Conservation (phyloP, 345 rosid genomes). For the Garcia nutans region DNA sequence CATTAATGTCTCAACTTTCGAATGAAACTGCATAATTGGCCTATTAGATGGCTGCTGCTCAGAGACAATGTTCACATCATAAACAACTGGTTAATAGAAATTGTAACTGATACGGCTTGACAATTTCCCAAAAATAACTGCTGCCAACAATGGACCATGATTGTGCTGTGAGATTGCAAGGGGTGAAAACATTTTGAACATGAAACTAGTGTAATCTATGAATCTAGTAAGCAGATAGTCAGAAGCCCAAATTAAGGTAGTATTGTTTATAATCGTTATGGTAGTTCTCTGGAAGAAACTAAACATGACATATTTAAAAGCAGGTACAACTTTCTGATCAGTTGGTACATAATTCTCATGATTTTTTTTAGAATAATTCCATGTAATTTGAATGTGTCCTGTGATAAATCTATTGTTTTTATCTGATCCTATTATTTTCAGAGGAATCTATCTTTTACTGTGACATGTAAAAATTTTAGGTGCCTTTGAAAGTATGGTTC, state of each 20-base stretch:
- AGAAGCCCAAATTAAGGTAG: neutral
- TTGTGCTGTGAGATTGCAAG: neutral
- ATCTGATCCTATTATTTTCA: neutral
- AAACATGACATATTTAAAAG: neutral
- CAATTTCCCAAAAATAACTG: neutral
- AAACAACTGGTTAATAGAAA: neutral
- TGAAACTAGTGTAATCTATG: neutral
- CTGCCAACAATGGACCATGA: neutral
- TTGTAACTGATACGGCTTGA: neutral
- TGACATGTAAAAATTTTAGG: neutral
- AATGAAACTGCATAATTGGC: neutral
- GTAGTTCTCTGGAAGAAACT: neutral
- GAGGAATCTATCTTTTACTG: neutral
- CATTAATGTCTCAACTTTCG: neutral
- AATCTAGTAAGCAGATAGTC: neutral
- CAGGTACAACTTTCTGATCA: neutral
- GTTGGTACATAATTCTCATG: neutral
- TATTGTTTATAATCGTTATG: neutral
- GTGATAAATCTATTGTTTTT: neutral
- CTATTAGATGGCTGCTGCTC: neutral
- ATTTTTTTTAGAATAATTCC: no score
- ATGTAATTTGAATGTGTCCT: neutral
- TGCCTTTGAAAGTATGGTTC: neutral
- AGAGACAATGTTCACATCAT: no score
- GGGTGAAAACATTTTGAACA: neutral